These are phyloP conservation scores for Tuber calosporum DNA, from an alignment of 495 filamentous ascomycete species.

Conservation along the genomic window DNA sequence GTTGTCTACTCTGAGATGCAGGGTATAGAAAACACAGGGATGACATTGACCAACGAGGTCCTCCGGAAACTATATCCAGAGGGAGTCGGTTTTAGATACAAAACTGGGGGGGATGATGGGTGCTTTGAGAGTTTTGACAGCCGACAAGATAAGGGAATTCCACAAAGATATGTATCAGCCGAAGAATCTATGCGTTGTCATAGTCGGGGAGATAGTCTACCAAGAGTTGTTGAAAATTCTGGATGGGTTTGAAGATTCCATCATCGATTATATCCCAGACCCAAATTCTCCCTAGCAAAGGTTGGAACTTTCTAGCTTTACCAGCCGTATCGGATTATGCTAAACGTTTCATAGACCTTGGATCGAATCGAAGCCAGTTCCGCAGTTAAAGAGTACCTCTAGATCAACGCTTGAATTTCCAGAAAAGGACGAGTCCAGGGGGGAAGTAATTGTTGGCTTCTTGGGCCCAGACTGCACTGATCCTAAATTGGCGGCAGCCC, in stretches of 20 bases:
- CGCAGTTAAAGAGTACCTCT: constrained; percentile 59
- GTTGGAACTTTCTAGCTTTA: constrained; percentile 31
- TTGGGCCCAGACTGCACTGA: constrained; percentile 76
- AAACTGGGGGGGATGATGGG: constrained; percentile 96
- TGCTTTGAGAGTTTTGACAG: constrained; percentile 71
- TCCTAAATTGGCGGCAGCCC: constrained; percentile 54
- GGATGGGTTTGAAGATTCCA: constrained; percentile 80
- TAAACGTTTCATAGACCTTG: constrained; percentile 57
- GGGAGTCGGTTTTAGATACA: constrained; percentile 85
- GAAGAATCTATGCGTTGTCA: constrained; percentile 82
- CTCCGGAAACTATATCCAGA: constrained; percentile 77
- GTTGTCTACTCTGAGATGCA: constrained; percentile 99
- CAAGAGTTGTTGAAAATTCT: constrained; percentile 67
- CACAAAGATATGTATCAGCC: constrained; percentile 98
- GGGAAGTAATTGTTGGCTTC: constrained; percentile 75
- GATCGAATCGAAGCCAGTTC: constrained; percentile 74
- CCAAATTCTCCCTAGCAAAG: constrained; percentile 67
- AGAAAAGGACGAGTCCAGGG: constrained; percentile 88
- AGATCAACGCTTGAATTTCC: constrained; percentile 81
- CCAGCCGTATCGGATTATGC: constrained; percentile 10
- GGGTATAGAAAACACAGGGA: constrained; percentile 73
- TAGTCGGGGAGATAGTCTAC: constrained; percentile 86
- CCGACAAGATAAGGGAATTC: constrained; percentile 82
- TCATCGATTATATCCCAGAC: constrained; percentile 70
- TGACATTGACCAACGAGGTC: constrained; percentile 74